Evolutionary conservation across 306 rosid species (phyloP).

Genomic region (Sicyos edulis): DNA sequence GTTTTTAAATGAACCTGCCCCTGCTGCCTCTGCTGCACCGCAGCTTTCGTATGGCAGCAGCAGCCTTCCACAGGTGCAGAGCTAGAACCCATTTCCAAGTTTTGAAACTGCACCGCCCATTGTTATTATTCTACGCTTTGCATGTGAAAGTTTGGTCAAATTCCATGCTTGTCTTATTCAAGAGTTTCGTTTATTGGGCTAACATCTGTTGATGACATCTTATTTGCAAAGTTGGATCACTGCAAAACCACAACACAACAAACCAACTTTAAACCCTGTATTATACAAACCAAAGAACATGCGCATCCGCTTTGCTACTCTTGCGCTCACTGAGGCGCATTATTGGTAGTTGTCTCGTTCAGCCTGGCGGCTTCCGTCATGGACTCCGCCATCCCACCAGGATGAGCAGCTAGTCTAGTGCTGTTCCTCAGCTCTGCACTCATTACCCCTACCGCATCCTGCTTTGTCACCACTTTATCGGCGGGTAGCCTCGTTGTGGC

Average conservation of each 20-base stretch:
- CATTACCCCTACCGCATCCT: constrained; percentile 60
- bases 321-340: not conserved
- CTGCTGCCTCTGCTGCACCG: not conserved
- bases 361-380: constrained; percentile 63
- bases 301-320: not conserved
- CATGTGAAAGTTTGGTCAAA: constrained; percentile 14
- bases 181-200: constrained; percentile 1
- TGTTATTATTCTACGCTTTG: constrained; percentile 5
- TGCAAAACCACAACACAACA: not conserved
- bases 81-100: not conserved
- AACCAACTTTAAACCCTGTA: not conserved
- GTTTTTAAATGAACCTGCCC: not conserved
- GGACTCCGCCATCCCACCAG: constrained; percentile 65
- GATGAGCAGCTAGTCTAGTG: constrained; percentile 29
- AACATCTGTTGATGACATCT: not conserved
- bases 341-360: constrained; percentile 29
- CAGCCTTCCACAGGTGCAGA: constrained; percentile 3
- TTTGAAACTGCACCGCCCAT: not conserved
- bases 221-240: not conserved
- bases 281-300: not conserved
- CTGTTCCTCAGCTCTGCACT: constrained; percentile 57
- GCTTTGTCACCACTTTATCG: constrained; percentile 50
- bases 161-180: not conserved
- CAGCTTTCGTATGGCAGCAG: constrained; percentile 21
- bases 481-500: constrained; percentile 45